phyloP scores from a whole-genome alignment of 345 rosid species.

The Citrus sinensis region DVS_A1.0 CM039162.1:22083501-22084000 shows the following conservation, averaged over 20 bases:
- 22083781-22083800: not conserved
- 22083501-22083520: not conserved
- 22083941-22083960: no score
- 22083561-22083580: not conserved
- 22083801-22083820: not conserved
- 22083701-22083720: not conserved
- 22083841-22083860: not conserved
- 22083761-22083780: not conserved
- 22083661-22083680: not conserved
- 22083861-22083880: not conserved
- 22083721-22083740: not conserved
- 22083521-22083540: slow-evolving; percentile 1
- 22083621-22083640: not conserved
- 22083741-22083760: not conserved
- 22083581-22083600: not conserved
- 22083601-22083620: not conserved
- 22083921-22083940: no score
- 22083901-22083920: not conserved
- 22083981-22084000: not conserved
- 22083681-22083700: not conserved
- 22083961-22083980: not conserved
- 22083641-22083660: not conserved
- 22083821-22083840: not conserved
- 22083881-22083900: not conserved
- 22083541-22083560: not conserved